Conservation (phyloP, 2,329 filamentous ascomycete species). For the Aspergillus persii region DNA sequence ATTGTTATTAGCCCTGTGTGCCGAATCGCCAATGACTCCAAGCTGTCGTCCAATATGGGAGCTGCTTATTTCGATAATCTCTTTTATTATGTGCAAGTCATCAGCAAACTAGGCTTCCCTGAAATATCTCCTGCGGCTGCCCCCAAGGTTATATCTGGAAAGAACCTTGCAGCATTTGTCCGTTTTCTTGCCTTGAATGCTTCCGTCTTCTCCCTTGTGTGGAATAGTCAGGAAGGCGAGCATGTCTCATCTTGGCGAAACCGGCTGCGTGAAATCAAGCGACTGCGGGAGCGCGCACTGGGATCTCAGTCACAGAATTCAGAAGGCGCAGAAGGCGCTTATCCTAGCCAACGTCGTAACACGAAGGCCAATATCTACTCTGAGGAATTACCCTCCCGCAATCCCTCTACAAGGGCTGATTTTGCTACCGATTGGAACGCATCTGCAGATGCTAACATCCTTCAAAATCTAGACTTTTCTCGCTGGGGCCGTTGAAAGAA, state of each 20-base stretch:
- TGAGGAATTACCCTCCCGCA: slow-evolving; percentile 34
- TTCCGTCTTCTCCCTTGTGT: slow-evolving; percentile 89
- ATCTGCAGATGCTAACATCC: slow-evolving; percentile 36
- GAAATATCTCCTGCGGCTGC: slow-evolving; percentile 87
- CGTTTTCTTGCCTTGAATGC: slow-evolving; percentile 88
- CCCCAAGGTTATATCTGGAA: slow-evolving; percentile 82
- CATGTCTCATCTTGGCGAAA: slow-evolving; percentile 88
- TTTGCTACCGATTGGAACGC: slow-evolving; percentile 38
- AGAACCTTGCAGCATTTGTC: slow-evolving; percentile 79
- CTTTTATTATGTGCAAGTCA: slow-evolving; percentile 87
- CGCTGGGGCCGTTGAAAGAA: slow-evolving; percentile 37
- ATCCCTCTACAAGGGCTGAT: slow-evolving; percentile 31
- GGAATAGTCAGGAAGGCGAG: slow-evolving; percentile 71
- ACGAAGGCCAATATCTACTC: slow-evolving; percentile 40
- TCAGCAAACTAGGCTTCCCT: slow-evolving; percentile 85
- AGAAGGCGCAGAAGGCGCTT: slow-evolving; percentile 31
- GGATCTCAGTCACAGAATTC: slow-evolving; percentile 27
- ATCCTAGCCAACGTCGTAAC: slow-evolving; percentile 34
- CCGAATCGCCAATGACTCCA: slow-evolving; percentile 36
- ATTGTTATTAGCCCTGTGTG: slow-evolving; percentile 87
- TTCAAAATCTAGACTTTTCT: slow-evolving; percentile 44
- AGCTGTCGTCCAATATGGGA: slow-evolving; percentile 30
- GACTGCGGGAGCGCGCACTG: slow-evolving; percentile 63
- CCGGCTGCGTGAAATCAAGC: slow-evolving; percentile 78
- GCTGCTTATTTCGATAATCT: slow-evolving; percentile 35